Conservation (phyloP, 2,329 filamentous ascomycete species). For the Penicillium sp. region DNA sequence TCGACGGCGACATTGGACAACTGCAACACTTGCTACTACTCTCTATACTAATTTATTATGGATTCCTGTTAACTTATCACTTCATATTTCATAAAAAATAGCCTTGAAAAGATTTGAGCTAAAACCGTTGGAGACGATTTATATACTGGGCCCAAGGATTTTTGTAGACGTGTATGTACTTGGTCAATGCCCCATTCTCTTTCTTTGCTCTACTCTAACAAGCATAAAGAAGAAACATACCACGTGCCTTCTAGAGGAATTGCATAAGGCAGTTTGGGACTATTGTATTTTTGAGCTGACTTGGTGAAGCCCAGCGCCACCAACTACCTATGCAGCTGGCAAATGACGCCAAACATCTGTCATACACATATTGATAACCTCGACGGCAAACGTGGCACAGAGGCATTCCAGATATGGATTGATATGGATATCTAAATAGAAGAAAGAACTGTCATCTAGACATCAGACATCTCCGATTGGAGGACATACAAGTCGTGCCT, state of each 20-base stretch:
- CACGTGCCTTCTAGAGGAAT: not conserved
- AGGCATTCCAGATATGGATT: not conserved
- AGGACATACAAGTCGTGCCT: not conserved
- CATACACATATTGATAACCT: not conserved
- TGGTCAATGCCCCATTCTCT: not conserved
- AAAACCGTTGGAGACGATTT: not conserved
- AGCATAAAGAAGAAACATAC: too few relatives aligned
- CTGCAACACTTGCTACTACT: not conserved
- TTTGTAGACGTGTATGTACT: not conserved
- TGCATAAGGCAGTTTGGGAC: too few relatives aligned
- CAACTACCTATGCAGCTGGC: not conserved
- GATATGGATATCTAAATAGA: not conserved
- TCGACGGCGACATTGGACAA: not conserved
- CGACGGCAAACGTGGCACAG: not conserved
- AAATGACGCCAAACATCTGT: constrained; percentile 1
- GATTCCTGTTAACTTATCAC: not conserved
- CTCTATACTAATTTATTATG: not conserved
- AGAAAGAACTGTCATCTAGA: not conserved
- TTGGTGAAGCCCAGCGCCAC: not conserved
- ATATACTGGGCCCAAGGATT: not conserved
- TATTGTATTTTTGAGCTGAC: not conserved
- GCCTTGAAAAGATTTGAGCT: not conserved
- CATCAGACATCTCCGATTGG: not conserved
- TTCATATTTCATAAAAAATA: not conserved
- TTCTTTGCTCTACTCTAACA: not conserved